A percentile compares a stretch with the other conserved stretches of the same genome.
Evolutionary conservation across 176 grass and related monocot species (phyloP).

Genomic region (barley (Hordeum vulgare)): MorexV3_pseudomolecules_assembly NC_058522.1:453485413-453485912

Average conservation of each 20-base stretch:
- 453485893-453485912: no score
- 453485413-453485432: background rate
- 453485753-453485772: background rate
- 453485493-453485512: background rate
- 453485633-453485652: background rate
- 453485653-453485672: background rate
- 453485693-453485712: background rate
- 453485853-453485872: no score
- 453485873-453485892: no score
- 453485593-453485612: background rate
- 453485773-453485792: background rate
- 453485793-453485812: background rate
- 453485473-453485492: background rate
- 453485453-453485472: background rate
- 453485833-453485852: background rate
- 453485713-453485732: background rate
- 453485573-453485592: no score
- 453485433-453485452: background rate
- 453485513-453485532: background rate
- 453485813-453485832: background rate
- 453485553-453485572: no score
- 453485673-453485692: background rate
- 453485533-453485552: no score
- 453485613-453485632: background rate
- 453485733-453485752: background rate